Evolutionary conservation across 2,329 filamentous ascomycete species (phyloP).

Genomic region (Sporothrix luriei): DNA sequence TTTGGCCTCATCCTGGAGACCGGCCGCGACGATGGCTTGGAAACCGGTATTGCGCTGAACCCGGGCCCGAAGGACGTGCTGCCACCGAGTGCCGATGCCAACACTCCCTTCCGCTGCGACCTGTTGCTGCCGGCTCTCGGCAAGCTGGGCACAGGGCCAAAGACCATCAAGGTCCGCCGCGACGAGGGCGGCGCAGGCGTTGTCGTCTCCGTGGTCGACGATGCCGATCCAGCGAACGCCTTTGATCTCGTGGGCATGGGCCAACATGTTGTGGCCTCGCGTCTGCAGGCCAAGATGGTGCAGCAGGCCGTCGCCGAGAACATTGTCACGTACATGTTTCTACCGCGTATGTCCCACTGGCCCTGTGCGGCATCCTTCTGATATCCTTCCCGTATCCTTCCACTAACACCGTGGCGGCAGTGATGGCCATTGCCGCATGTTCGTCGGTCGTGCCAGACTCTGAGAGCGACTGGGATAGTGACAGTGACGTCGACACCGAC

Average conservation of each 20-base stretch:
- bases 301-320: neutral
- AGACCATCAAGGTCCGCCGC: too few species aligned
- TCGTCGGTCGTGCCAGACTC: neutral
- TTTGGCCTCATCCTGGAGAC: too few species aligned
- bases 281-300: neutral
- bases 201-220: neutral
- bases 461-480: neutral
- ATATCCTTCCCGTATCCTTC: neutral
- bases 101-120: too few species aligned
- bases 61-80: too few species aligned
- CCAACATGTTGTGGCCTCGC: neutral
- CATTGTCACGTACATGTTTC: neutral
- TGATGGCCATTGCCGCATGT: constrained; percentile 6
- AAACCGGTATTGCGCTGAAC: too few species aligned
- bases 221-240: neutral
- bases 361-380: neutral
- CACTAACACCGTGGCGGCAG: neutral
- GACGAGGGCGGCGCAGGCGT: too few species aligned
- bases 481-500: neutral
- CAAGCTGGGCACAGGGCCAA: too few species aligned
- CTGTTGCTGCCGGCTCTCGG: too few species aligned
- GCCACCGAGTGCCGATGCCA: too few species aligned
- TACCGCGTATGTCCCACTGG: neutral
- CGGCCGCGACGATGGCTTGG: too few species aligned
- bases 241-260: neutral